Base-by-base conservation (phyloP, 805 yeast genomes). In the Wickerhamiella allomyrinae region DNA sequence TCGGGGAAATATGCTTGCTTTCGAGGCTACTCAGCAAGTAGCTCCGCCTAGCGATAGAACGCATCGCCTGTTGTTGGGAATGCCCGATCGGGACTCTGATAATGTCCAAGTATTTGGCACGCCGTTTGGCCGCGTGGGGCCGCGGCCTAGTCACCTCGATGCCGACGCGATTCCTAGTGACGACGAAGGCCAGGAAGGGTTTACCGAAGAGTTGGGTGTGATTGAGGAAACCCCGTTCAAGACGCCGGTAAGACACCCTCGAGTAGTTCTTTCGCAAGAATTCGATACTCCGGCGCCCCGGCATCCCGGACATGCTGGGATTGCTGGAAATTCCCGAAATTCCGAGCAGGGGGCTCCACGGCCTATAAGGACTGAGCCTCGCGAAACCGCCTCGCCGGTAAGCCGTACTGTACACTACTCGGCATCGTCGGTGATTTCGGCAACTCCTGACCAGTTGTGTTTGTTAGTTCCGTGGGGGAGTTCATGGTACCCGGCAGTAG, bases 121-220 rank as follows among this genome's bases (percentile, higher is more conserved):
- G n/a, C 39, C 39, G 8, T n/a, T 22, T 23, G 31, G 14, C 3
- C 39, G 39, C 8, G 17, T 13, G 13, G 20, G 17, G 3, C 27
- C 27, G 5, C 4, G 29, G 3, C 20, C 25, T 23, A 21, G 21
- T 22, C 10, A 24, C 7, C 6, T 14, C n/a, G 25, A 34, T 5
- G 20, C 37, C 4, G 19, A 20, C 25, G 25, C 17, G 3, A 23
- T 36, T n/a, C 17, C 15, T n/a, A 36, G 39, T 15, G 39, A 36
- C 15, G 31, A 22, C 5, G 31, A 36, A 10, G 39, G 23, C 17
- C 10, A 13, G 8, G 13, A 4, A 27, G 31, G 14, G 14, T 50
- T 47, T 33, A 51, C 44, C 45, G 59, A 55, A n/a, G 60, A 58
- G 22, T 41, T 62, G 20, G 60, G 29, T 10, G 10, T 36, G 2